Conservation (phyloP, 768 basidiomycete genomes). For the Boletus bicolor region DNA sequence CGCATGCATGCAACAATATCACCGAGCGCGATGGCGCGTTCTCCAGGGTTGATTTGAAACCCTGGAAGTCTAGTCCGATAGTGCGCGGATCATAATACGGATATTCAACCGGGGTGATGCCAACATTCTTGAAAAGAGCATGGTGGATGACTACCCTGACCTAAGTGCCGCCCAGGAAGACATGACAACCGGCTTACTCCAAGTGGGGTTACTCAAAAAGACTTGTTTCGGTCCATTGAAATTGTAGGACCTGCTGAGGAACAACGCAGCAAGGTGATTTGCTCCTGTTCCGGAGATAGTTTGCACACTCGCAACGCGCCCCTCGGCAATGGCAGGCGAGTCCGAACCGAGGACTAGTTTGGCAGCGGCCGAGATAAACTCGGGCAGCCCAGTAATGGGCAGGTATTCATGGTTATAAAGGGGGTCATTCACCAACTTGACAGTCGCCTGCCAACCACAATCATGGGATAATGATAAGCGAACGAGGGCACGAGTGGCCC, state of each 20-base stretch:
- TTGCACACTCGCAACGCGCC: slow-evolving; percentile 77
- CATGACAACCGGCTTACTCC: slow-evolving; percentile 57
- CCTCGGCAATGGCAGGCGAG: slow-evolving; percentile 67
- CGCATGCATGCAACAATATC: slow-evolving; percentile 90
- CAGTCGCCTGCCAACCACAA: slow-evolving; percentile 55
- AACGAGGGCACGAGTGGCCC: background rate
- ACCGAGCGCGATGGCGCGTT: slow-evolving; percentile 73
- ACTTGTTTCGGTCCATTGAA: slow-evolving; percentile 64
- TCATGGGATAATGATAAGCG: background rate
- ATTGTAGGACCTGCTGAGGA: slow-evolving; percentile 77
- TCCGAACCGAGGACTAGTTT: slow-evolving; percentile 76
- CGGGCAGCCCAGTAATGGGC: slow-evolving; percentile 83
- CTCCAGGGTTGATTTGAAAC: slow-evolving; percentile 58
- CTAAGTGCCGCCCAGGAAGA: background rate
- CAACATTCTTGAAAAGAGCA: slow-evolving; percentile 88
- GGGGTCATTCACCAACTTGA: slow-evolving; percentile 63
- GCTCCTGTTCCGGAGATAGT: slow-evolving; percentile 96
- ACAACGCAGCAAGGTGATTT: slow-evolving; percentile 88
- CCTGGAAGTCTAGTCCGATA: slow-evolving; percentile 78
- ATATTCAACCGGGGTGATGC: slow-evolving; percentile 82
- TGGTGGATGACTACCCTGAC: slow-evolving; percentile 70
- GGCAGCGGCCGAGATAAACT: slow-evolving; percentile 79
- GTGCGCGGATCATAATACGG: slow-evolving; percentile 93
- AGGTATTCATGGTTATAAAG: slow-evolving; percentile 89
- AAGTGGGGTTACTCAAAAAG: slow-evolving; percentile 90